phyloP scores from a whole-genome alignment of 305 asterid species.

The Fraxinus nigra region DNA sequence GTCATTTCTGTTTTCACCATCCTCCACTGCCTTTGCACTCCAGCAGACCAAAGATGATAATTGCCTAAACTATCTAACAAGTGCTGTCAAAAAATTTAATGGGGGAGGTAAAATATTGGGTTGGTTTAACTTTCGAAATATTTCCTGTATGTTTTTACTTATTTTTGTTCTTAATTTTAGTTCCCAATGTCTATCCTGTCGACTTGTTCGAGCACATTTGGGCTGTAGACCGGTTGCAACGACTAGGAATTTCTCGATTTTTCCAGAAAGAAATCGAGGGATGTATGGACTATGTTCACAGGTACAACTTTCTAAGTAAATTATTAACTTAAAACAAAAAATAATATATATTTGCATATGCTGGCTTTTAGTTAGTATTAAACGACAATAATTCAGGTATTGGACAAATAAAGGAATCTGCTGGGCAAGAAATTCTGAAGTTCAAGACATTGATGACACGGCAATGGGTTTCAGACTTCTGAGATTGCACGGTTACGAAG shows the following conservation, averaged over 20 bases:
- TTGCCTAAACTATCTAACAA: conserved; percentile 59
- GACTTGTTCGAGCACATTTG: conserved; percentile 89
- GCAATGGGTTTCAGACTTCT: conserved; percentile 90
- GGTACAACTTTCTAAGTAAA: conserved; percentile 32
- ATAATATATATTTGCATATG: background rate
- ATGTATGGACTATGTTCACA: conserved; percentile 57
- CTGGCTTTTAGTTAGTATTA: background rate
- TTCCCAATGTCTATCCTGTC: conserved; percentile 92
- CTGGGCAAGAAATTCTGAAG: conserved; percentile 78
- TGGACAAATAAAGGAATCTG: conserved; percentile 83
- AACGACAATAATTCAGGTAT: conserved; percentile 35
- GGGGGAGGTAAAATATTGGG: conserved; percentile 66
- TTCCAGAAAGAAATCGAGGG: conserved; percentile 55
- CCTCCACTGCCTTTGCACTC: conserved; percentile 87
- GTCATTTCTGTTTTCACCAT: conserved; percentile 84
- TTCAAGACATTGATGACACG: conserved; percentile 89
- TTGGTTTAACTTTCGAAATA: background rate
- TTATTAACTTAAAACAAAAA: too few relatives aligned
- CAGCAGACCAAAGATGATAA: conserved; percentile 62
- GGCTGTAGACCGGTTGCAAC: conserved; percentile 71
- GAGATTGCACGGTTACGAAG: conserved; percentile 73
- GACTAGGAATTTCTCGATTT: conserved; percentile 77
- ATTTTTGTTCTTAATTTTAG: conserved; percentile 25
- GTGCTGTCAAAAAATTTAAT: conserved; percentile 49
- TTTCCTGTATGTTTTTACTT: background rate